Base-by-base conservation (phyloP, 2,329 filamentous ascomycete species). In the Coniochaeta hoffmannii region DNA sequence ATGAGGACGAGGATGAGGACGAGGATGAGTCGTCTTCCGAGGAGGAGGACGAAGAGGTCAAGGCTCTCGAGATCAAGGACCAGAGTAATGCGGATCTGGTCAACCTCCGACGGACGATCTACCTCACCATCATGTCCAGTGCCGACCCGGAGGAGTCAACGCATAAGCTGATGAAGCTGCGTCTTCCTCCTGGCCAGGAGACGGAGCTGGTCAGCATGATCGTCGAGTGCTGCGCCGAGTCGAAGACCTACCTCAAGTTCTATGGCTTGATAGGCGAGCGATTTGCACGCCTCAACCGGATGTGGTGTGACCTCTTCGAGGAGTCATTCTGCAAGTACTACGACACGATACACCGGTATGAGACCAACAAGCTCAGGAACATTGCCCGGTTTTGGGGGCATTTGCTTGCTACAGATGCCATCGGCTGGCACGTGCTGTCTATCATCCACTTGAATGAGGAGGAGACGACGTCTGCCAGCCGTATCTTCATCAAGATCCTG, bases 401-500 rank as follows among this genome's bases (percentile, higher is more conserved):
- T 68, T 80, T 97, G 66, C 81, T 99, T 53, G 86, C 89, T 50
- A 89, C 86, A 10, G 91, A 97, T 66, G 90, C 90, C 19, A 87
- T 99, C 56, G 89, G 89, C 57, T 97, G 94, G 94, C 90, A 97
- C 66, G 87, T 90, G 22, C 72, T 99, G 50, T 89, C 87, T 0
- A 81, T 87, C 55, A 85, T 99, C 58, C 92, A 92, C 68, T 76
- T 99, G 53, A 99, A 94, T 66, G 92, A 99, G 69, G 93, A 97
- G 57, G 94, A 99, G 66, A 99, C 94, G 0, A 99, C 93, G 0
- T 93, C 91, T 1, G 94, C 90, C 59, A 96, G 90, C 63, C 90
- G 94, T 76, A 97, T 99, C 70, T 99, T 97, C 68, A 89, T 99
- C 78, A 97, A 97, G 76, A 97, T 97, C 56, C 75, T 99, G 12